phyloP scores from a whole-genome alignment of 805 yeast genomes.

The Myxozyma sirexii region DNA sequence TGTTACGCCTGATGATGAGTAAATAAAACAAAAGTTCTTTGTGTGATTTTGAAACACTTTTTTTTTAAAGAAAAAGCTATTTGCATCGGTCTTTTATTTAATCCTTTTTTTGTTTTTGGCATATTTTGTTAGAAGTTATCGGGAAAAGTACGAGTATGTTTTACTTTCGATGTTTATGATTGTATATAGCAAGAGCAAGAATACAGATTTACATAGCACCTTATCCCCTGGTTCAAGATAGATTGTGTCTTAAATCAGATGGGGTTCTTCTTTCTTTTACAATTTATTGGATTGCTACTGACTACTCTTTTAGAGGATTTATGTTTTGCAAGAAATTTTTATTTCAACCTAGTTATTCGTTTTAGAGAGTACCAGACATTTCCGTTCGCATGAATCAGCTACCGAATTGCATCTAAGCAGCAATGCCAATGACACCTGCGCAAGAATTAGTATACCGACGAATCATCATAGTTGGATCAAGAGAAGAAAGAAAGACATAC shows the following conservation, averaged over 20 bases:
- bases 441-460: not conserved
- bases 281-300: no score
- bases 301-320: no score
- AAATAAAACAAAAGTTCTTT: not conserved
- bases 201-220: no score
- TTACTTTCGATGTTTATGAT: not conserved
- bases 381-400: no score
- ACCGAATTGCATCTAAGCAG: conserved; percentile 27
- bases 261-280: no score
- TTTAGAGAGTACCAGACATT: no score
- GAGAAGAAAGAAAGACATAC: conserved; percentile 50
- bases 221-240: not conserved
- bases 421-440: conserved; percentile 36
- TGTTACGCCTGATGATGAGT: conserved; percentile 36
- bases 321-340: not conserved
- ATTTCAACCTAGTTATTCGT: not conserved
- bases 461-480: no score
- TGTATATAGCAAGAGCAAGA: not conserved
- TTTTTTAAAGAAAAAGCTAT: not conserved
- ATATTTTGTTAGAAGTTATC: no score
- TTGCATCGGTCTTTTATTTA: no score
- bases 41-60: no score
- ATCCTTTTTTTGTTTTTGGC: no score
- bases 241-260: not conserved
- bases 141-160: no score